A percentile compares a stretch with the other conserved stretches of the same genome.
Evolutionary conservation across 2,329 filamentous ascomycete species (phyloP).

Genomic region (Mycosphaerelloides madeirae): DNA sequence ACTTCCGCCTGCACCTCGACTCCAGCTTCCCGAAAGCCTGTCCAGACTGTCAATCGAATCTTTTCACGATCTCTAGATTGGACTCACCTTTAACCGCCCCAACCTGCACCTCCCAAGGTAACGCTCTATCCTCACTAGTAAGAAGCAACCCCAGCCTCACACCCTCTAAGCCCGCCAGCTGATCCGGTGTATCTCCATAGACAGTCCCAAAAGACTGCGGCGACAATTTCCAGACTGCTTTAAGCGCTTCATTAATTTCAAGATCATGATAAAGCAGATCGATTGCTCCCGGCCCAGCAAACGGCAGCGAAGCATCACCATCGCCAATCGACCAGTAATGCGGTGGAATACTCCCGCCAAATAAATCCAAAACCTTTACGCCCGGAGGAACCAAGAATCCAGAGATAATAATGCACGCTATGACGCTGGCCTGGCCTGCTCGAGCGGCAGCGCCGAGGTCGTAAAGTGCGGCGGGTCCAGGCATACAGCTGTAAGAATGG

Average conservation of each 20-base stretch:
- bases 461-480: conserved; percentile 1
- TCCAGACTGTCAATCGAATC: no score
- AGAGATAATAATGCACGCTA: conserved; percentile 5
- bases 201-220: conserved; percentile 9
- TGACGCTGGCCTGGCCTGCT: conserved; percentile 1
- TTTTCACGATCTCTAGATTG: no score
- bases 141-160: conserved; percentile 8
- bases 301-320: conserved; percentile 6
- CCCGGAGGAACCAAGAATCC: conserved; percentile 7
- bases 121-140: conserved; percentile 8
- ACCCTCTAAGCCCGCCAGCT: conserved; percentile 4
- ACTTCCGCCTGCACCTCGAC: conserved; percentile 3
- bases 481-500: conserved; percentile 9
- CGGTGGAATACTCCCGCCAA: conserved; percentile 7
- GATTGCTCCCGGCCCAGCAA: conserved; percentile 9
- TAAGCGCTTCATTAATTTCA: conserved; percentile 7
- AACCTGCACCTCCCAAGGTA: conserved; percentile 7
- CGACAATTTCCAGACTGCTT: conserved; percentile 8
- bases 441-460: conserved; percentile 3
- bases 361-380: conserved; percentile 5
- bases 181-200: conserved; percentile 2
- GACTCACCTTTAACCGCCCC: conserved; percentile 1
- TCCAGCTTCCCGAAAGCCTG: conserved; percentile 5
- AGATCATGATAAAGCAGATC: conserved; percentile 12
- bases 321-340: conserved; percentile 10